Evolutionary conservation across 1,284 basidiomycete genomes (phyloP), one percentile per base, ranked within the genome.

Genomic region (Rhizoctonia solani): DNA sequence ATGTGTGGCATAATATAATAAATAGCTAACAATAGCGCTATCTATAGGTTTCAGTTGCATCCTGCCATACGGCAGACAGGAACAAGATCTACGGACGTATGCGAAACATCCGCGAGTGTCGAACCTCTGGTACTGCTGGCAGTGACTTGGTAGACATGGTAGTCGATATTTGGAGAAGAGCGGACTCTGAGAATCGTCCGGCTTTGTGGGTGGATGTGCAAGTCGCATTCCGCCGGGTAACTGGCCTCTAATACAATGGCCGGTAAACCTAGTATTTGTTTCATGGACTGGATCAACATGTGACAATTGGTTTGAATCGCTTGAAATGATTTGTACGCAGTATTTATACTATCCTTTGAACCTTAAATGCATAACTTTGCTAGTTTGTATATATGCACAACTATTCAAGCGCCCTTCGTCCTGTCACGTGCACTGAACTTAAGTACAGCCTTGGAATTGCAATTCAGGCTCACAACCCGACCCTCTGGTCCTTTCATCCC

Each of bases 371-470:
- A 27, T 49, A 34, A 34, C 41, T 5, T 44, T n/a, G 16, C 23
- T 49, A 21, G 14, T 1, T 27, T 50, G 47, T 8, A 27, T 63
- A 42, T 63, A 63, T 63, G 58, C 58, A 44, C 23, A 4, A 16
- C 14, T n/a, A 44, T 44, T 44, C 41, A 27, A 25, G 21, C 46
- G 23, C 21, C 25, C 5, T 21, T 11, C 16, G 46, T 16, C 23
- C 25, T 25, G 30, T 53, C 50, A 53, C 50, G 50, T 53, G 50
- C 14, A 13, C 29, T 25, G 27, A 34, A 11, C 23, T 27, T 13
- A 53, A 16, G 29, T 30, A 63, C 16, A 44, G 29, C 49, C 59
- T 49, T 27, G 16, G 14, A 54, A 65, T 65, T 65, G 37, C 61
- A 63, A 37, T 46, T 23, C 19, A 16, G 25, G 21, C 46, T 11